These are phyloP conservation scores for Kwoniella shandongensis DNA, from an alignment of 768 basidiomycete genomes.

Conservation along the genomic window DNA sequence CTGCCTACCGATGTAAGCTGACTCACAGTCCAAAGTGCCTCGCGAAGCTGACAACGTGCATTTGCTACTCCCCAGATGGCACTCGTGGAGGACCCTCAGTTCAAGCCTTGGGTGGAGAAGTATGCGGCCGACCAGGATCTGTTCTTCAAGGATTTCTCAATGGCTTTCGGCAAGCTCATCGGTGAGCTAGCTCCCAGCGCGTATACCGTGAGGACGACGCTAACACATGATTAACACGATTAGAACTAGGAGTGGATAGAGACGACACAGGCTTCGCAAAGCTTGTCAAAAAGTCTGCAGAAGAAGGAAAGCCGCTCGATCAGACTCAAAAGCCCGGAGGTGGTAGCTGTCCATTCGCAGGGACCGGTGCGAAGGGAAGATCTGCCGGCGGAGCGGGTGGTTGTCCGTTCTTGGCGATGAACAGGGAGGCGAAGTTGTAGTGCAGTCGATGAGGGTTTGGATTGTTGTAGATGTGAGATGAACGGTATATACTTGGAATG, in stretches of 20 bases:
- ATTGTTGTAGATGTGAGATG: no score
- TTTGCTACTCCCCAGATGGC: conserved; percentile 52
- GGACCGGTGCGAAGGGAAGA: conserved; percentile 24
- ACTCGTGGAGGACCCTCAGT: conserved; percentile 47
- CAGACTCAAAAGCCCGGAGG: conserved; percentile 32
- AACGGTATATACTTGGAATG: no score
- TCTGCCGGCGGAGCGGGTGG: conserved; percentile 8
- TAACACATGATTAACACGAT: no score
- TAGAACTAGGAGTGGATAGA: conserved; percentile 53
- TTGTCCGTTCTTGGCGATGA: no score
- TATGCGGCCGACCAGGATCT: conserved; percentile 52
- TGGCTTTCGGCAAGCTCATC: conserved; percentile 53
- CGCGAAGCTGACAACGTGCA: conserved; percentile 15
- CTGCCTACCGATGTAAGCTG: conserved; percentile 52
- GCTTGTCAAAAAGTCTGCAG: conserved; percentile 49
- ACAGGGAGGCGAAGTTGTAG: conserved; percentile 2
- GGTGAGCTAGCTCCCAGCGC: conserved; percentile 21
- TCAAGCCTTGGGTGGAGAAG: conserved; percentile 51
- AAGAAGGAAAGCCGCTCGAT: conserved; percentile 51
- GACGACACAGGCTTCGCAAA: conserved; percentile 52
- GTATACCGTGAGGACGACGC: background rate
- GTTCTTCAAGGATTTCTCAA: conserved; percentile 52
- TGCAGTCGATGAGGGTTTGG: no score
- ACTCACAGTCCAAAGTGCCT: background rate
- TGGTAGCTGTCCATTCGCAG: conserved; percentile 52